Conservation (phyloP, 2,329 filamentous ascomycete genomes). For the Sarocladiaceae sp. region DNA sequence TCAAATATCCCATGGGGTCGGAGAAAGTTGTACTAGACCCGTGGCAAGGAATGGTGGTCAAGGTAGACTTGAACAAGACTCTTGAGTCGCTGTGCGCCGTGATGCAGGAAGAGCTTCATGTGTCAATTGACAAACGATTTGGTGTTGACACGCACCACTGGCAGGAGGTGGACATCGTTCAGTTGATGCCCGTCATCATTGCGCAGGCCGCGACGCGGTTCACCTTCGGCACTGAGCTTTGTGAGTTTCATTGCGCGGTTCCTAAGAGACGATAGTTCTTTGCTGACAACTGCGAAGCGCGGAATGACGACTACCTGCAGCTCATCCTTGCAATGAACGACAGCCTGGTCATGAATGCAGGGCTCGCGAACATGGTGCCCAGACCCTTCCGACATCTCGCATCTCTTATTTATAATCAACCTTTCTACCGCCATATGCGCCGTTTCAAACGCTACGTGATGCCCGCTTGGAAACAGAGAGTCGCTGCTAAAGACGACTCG, state of each 20-base stretch:
- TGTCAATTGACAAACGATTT: constrained; percentile 30
- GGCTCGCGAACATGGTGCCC: constrained; percentile 25
- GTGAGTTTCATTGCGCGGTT: too few relatives aligned
- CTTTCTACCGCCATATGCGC: constrained; percentile 17
- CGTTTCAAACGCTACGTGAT: too few relatives aligned
- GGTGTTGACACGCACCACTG: constrained; percentile 27
- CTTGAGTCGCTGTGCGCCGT: constrained; percentile 28
- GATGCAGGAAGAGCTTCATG: constrained; percentile 29
- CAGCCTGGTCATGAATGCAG: constrained; percentile 27
- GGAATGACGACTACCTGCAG: constrained; percentile 29
- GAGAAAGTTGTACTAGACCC: constrained; percentile 26
- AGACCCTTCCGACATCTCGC: constrained; percentile 25
- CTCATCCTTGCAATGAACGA: constrained; percentile 25
- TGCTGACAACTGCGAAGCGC: too few relatives aligned
- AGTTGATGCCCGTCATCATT: constrained; percentile 22
- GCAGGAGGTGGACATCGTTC: constrained; percentile 27
- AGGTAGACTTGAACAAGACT: constrained; percentile 28
- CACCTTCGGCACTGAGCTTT: constrained; percentile 20
- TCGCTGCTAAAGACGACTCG: constrained; percentile 7
- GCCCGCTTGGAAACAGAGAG: too few relatives aligned
- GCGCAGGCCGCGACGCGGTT: constrained; percentile 27
- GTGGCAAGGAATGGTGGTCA: constrained; percentile 31
- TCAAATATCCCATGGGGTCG: constrained; percentile 32
- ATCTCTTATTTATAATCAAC: constrained; percentile 21
- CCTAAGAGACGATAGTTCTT: too few relatives aligned